Conservation (phyloP, 1,284 basidiomycete species). For the Cutaneotrichosporon sp. region DNA sequence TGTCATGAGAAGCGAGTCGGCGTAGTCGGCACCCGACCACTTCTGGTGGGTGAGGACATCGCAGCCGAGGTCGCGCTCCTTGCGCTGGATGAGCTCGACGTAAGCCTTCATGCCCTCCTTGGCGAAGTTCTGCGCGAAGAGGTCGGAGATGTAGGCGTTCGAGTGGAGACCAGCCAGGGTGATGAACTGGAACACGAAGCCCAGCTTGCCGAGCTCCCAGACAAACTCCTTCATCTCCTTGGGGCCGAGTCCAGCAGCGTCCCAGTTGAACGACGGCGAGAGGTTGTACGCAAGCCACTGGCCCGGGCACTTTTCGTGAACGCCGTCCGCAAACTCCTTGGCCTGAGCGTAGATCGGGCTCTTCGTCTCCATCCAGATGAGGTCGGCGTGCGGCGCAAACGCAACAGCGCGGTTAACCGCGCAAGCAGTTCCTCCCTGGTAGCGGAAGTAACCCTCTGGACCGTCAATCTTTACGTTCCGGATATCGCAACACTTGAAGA, state of each 20-base stretch:
- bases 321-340: constrained; percentile 82
- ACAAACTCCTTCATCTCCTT: constrained; percentile 85
- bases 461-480: too few relatives aligned
- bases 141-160: constrained; percentile 92
- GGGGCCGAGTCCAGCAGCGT: constrained; percentile 76
- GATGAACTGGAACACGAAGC: constrained; percentile 80
- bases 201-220: constrained; percentile 61
- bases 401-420: constrained; percentile 88
- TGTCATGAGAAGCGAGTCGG: constrained; percentile 86
- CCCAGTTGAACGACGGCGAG: constrained; percentile 81
- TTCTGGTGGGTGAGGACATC: constrained; percentile 68
- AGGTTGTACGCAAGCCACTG: constrained; percentile 96
- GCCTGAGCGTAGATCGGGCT: constrained; percentile 92
- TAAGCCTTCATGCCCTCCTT: constrained; percentile 69
- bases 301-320: constrained; percentile 70
- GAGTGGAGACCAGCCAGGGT: constrained; percentile 95
- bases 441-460: constrained; percentile 87
- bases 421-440: constrained; percentile 92
- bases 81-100: constrained; percentile 58
- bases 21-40: constrained; percentile 94
- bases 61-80: constrained; percentile 83
- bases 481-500: too few relatives aligned
- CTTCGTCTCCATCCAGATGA: constrained; percentile 98
- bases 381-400: constrained; percentile 87
- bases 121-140: constrained; percentile 80